Conservation (phyloP, 768 basidiomycete species). For the Agrocybe chaxingu region DNA sequence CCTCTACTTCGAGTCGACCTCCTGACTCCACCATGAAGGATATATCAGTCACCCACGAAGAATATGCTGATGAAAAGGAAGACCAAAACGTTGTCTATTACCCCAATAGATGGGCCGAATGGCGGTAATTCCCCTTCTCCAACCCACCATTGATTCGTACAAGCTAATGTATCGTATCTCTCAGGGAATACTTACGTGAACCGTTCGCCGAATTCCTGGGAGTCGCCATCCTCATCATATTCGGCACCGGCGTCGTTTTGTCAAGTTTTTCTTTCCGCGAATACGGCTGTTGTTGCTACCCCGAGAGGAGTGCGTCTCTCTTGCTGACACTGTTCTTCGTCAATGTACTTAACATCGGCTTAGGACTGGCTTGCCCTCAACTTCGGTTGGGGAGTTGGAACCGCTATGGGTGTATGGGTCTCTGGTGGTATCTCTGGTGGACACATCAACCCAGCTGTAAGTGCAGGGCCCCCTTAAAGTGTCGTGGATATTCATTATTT, state of each 20-base stretch:
- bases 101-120: constrained; percentile 54
- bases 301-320: constrained; percentile 52
- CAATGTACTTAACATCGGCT: constrained; percentile 2
- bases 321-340: background rate
- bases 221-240: constrained; percentile 53
- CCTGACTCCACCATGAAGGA: background rate
- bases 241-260: constrained; percentile 59
- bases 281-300: constrained; percentile 38
- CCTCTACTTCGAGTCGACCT: background rate
- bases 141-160: background rate
- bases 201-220: constrained; percentile 65
- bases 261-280: constrained; percentile 50
- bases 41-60: constrained; percentile 10
- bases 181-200: constrained; percentile 48
- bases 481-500: constrained; percentile 1
- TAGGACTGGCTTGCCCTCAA: constrained; percentile 47
- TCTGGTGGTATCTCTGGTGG: constrained; percentile 67
- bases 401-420: constrained; percentile 68
- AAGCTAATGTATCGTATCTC: background rate
- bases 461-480: constrained; percentile 10
- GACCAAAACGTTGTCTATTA: constrained; percentile 32
- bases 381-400: constrained; percentile 57
- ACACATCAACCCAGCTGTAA: constrained; percentile 71
- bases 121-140: constrained; percentile 35
- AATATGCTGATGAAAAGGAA: constrained; percentile 14